Conservation (phyloP, 352 stramenopile genomes). For the Ochromonadaceae sp. region DNA sequence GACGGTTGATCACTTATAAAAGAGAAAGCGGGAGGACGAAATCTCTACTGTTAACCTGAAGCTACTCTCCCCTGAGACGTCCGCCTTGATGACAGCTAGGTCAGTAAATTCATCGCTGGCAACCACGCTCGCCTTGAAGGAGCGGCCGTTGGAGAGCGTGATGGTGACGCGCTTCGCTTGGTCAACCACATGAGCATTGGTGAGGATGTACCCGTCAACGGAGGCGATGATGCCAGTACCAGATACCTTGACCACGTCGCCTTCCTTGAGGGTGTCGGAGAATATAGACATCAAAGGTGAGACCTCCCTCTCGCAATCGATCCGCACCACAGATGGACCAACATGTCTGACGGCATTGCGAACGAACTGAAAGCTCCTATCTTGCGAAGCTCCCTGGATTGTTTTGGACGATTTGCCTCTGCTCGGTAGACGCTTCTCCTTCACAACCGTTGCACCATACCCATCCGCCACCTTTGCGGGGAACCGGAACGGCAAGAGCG, state of each 20-base stretch:
- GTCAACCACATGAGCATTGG: slow-evolving; percentile 61
- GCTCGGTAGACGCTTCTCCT: too few species aligned
- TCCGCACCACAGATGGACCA: slow-evolving; percentile 42
- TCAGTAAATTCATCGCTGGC: slow-evolving; percentile 54
- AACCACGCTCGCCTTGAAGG: slow-evolving; percentile 41
- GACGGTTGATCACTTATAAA: background rate
- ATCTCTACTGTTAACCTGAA: background rate
- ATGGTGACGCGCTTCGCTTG: slow-evolving; percentile 36
- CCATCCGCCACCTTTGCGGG: too few species aligned
- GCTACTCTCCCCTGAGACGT: background rate
- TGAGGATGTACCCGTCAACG: slow-evolving; percentile 50
- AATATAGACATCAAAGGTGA: slow-evolving; percentile 7
- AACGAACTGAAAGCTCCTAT: slow-evolving; percentile 28
- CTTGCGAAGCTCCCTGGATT: background rate
- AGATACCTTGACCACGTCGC: slow-evolving; percentile 18
- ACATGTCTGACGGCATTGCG: slow-evolving; percentile 38
- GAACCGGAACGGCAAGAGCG: too few species aligned
- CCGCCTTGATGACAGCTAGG: slow-evolving; percentile 49
- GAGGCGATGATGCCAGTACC: slow-evolving; percentile 54
- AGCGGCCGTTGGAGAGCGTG: slow-evolving; percentile 46
- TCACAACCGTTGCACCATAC: too few species aligned
- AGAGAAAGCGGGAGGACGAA: background rate
- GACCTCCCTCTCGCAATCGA: slow-evolving; percentile 32
- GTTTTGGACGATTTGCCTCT: too few species aligned
- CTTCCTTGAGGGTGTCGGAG: slow-evolving; percentile 17